Evolutionary conservation across 495 filamentous ascomycete genomes (phyloP), one percentile per base, ranked within the genome.

Genomic region (Aspergillus cristatus): DNA sequence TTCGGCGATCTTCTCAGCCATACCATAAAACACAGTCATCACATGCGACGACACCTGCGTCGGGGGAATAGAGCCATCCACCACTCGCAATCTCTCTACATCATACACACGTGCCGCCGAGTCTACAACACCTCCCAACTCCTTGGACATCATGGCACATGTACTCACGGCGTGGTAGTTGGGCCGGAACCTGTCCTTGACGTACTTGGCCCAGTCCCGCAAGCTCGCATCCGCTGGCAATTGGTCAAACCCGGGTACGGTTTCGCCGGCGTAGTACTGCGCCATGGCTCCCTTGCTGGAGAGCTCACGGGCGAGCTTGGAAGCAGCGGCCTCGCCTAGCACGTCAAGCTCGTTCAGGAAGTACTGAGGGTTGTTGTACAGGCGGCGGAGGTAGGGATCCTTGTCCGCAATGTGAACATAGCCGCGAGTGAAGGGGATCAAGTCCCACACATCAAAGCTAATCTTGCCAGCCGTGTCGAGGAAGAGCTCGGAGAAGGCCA

Each of bases 381-480:
- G 20, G 1, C 71, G 72, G 2, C 35, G 41, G 35, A 58, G 55
- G 3, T 26, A 18, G 1, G 56, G 66, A 35, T 57, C 43, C 11
- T 51, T 34, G 2, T 46, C 55, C 1, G 35, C 35, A 42, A 78
- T 67, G 10, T 56, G 63, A 7, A 77, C 62, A 34, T 48, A 69
- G 22, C 74, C 73, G 3, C 68, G 57, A 0, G 68, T 73, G 1
- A 60, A 46, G 0, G 70, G 68, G 0, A 69, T 52, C 0, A 55
- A 28, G 10, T 74, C 53, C 0, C 48, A 55, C 7, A 43, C 44
- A 11, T 42, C 18, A 6, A 72, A 28, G 13, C 53, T 47, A 0
- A 30, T 30, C 28, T 30, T 5, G 13, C 28, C 28, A 4, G 10
- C 28, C 3, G 28, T 30, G 28, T 48, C 36, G 15, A 48, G 24